Base-by-base conservation (phyloP, 163 green algal species). In the Chlorella variabilis region DNA sequence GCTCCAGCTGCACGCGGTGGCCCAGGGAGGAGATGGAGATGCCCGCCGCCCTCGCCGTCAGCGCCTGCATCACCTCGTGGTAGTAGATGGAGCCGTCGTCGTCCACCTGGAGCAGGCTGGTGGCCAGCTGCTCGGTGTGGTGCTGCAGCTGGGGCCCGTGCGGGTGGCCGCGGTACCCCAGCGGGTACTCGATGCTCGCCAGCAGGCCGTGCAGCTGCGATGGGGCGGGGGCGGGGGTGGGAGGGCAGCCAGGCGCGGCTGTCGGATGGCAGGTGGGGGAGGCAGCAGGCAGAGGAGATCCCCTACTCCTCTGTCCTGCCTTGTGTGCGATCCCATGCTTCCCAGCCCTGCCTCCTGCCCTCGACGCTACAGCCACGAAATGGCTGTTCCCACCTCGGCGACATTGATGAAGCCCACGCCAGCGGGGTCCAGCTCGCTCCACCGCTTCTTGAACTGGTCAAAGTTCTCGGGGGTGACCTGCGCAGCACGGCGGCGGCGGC, bases 41-140 rank as follows among this genome's bases (percentile, higher is more conserved):
- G 59, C 59, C 59, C 3, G 59, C 59, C 11, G 59, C 59, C 6
- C 59, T 11, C 8, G 59, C 59, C 7, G 59, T 67, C 5, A 67
- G 59, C 7, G n/a, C 29, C 29, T 67, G 59, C 59, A 67, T 25
- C 59, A 67, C 59, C 29, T 67, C 59, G 17, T 67, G 59, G 17
- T 67, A 67, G 59, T 67, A 67, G n/a, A 67, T 38, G 5, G 59
- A 36, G 59, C 59, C 59, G 29, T 67, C 59, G 29, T 36, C 59
- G 29, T 67, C 59, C 59, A 67, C 59, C 59, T 67, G 59, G 20
- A 67, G 59, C 59, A 67, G n/a, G 5, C 20, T 6, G 7, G 9
- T 38, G 3, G 29, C 59, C n/a, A 67, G 9, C 8, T 38, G n/a
- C 4, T 9, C 29, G 59, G 59, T 67, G 9, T 67, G 20, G n/a